Evolutionary conservation across 2,329 filamentous ascomycete species (phyloP), one percentile per base, ranked within the genome.

Genomic region (Camillea tinctor): DNA sequence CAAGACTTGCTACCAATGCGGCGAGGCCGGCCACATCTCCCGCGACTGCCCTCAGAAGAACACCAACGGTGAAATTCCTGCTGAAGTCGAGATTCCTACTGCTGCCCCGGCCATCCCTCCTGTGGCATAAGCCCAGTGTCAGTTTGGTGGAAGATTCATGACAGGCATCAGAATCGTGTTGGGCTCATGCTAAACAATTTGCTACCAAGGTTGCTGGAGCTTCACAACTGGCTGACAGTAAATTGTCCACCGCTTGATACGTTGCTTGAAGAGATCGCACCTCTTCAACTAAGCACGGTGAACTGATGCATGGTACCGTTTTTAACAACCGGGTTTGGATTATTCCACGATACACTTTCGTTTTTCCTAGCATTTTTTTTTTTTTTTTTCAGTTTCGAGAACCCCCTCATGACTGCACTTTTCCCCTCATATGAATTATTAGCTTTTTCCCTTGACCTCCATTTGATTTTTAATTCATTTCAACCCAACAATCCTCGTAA

Each of bases 1-100:
- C 74, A 99, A 98, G 88, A 97, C 93, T 66, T 99, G 95, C 87
- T 99, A 99, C 83, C 90, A 93, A 77, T 99, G 95, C 75, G 92
- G 94, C 67, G 91, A 97, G 81, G 88, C 93, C 60, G 95, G 95
- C 56, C 94, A 98, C 79, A 98, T 98, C 78, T 96, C 92, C 60
- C 90, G 94, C 65, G 94, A 98, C 71, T 97, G 95, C 83, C 90
- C 93, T 60, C 77, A 93, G 86, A 88, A 89, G 86, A 77, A 73
- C 61, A 75, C 77, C 68, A 79, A 77, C 69, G 80, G 79, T 68
- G 84, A 86, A 66, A 77, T 83, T 5, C 64, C 69, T 4, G 54
- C 65, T 44, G 70, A 71, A 19, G 68, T 68, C 52, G 71, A 74
- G 53, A 66, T 72, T 17, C 62, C 70, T 15, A 55, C 64, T 54